Base-by-base conservation (phyloP, 768 basidiomycete genomes). In the Pisolithus microcarpus region DNA sequence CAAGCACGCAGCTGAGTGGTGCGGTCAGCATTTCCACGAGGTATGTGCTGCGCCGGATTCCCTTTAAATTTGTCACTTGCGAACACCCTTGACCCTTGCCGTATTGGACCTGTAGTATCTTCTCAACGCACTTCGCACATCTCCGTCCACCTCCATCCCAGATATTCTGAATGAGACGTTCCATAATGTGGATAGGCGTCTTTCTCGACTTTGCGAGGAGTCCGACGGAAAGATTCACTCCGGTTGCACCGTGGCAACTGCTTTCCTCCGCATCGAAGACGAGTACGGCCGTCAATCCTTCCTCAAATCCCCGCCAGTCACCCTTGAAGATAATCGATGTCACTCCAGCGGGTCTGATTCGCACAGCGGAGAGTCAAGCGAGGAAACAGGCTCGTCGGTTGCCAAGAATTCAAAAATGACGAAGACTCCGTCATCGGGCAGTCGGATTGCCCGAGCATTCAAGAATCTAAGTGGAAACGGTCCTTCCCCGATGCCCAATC, bases 1-100 rank as follows among this genome's bases (percentile, higher is more conserved):
- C 16, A 98, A 95, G 66, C 91, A 97, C 61, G 94, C 95, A 31
- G 96, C 96, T 24, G 96, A 99, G 67, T 98, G 95, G 94, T 98
- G 96, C 68, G 96, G 96, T 39, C 75, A 79, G 59, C 84, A 98
- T 66, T 99, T 99, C 70, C 93, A 98, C 63, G 84, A 93, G 75
- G 93, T 85, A 64, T 52, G 62, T 48, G 8, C 31, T 26, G 36
- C 47, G 23, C 24, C 21, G 46, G 36, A 24, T 31, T 55, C 37
- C 37, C 19, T 39, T 18, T 5, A 39, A 23, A 48, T 24, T 15
- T 19, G 18, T 38, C 30, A 43, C 43, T 36, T 50, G 19, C 39
- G 31, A 21, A 26, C 49, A 43, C 19, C 50, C 43, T 49, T 34
- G 60, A 28, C 23, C 53, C 52, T 44, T 52, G 43, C 18, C 57